Evolutionary conservation across 495 filamentous ascomycete species (phyloP).

Genomic region (Penicillium coffeae): DNA sequence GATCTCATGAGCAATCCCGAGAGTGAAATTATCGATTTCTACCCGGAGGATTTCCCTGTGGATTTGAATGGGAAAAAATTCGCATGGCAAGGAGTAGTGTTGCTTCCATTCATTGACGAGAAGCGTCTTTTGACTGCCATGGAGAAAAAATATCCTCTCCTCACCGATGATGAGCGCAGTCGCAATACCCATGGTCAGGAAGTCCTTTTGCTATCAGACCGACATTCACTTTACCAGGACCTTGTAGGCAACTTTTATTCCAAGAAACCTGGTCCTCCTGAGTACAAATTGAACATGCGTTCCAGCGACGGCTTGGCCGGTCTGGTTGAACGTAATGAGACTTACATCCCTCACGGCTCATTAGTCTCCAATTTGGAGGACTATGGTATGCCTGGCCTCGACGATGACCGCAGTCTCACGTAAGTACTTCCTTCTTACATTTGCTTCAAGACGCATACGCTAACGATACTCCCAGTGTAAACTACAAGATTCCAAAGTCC

Average conservation of each 20-base stretch:
- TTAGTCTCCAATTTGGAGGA: conserved; percentile 62
- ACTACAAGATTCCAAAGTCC: conserved; percentile 75
- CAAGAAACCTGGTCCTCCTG: conserved; percentile 66
- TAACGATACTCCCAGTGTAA: conserved; percentile 57
- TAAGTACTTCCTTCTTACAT: conserved; percentile 33
- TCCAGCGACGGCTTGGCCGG: conserved; percentile 76
- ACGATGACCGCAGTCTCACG: conserved; percentile 81
- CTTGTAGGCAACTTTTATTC: conserved; percentile 82
- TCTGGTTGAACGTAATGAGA: conserved; percentile 73
- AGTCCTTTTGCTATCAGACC: conserved; percentile 76
- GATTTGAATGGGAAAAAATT: conserved; percentile 98
- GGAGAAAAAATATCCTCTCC: conserved; percentile 71
- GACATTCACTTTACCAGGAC: conserved; percentile 76
- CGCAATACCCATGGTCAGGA: conserved; percentile 82
- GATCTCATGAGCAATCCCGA: conserved; percentile 80
- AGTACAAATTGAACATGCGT: conserved; percentile 66
- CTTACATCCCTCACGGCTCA: conserved; percentile 68
- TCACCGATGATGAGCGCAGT: conserved; percentile 70
- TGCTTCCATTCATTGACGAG: conserved; percentile 96
- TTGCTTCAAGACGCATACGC: conserved; percentile 11
- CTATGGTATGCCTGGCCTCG: conserved; percentile 67
- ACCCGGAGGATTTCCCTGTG: conserved; percentile 87
- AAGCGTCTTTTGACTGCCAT: conserved; percentile 79
- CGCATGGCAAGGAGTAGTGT: conserved; percentile 92
- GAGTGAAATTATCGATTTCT: conserved; percentile 94